Conservation (phyloP, 2,329 filamentous ascomycete genomes). For the Fusarium sp. region DNA sequence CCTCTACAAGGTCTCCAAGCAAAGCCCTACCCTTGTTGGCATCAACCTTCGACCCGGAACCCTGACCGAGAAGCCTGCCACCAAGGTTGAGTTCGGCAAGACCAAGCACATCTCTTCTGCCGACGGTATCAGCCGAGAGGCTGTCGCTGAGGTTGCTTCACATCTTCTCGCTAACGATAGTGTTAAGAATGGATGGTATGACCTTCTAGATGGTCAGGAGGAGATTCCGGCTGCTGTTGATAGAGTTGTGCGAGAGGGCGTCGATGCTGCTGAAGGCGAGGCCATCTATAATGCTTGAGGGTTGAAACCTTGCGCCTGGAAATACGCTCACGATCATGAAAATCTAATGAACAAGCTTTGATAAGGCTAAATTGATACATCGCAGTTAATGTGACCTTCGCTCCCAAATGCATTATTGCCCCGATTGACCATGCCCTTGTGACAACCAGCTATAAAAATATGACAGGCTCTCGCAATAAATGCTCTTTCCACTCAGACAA, state of each 20-base stretch:
- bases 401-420: constrained; percentile 3
- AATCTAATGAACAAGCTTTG: background rate
- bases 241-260: constrained; percentile 63
- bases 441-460: constrained; percentile 1
- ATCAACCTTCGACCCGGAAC: constrained; percentile 69
- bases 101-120: constrained; percentile 51
- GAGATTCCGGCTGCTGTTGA: constrained; percentile 63
- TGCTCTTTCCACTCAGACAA: background rate
- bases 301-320: background rate
- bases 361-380: background rate
- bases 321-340: background rate
- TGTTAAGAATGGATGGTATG: constrained; percentile 67
- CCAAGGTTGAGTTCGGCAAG: constrained; percentile 64
- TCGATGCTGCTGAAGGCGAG: constrained; percentile 70
- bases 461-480: constrained; percentile 5
- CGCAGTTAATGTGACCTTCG: background rate
- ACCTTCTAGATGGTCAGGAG: constrained; percentile 69
- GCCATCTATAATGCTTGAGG: constrained; percentile 50
- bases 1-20: constrained; percentile 64
- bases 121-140: constrained; percentile 65
- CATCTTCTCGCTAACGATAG: constrained; percentile 66
- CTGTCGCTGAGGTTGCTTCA: constrained; percentile 72
- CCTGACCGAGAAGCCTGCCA: constrained; percentile 65
- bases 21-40: constrained; percentile 60
- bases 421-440: background rate